Evolutionary conservation across 176 grass and related monocot species (phyloP).

Genomic region (Melocanna baccifera): DNA sequence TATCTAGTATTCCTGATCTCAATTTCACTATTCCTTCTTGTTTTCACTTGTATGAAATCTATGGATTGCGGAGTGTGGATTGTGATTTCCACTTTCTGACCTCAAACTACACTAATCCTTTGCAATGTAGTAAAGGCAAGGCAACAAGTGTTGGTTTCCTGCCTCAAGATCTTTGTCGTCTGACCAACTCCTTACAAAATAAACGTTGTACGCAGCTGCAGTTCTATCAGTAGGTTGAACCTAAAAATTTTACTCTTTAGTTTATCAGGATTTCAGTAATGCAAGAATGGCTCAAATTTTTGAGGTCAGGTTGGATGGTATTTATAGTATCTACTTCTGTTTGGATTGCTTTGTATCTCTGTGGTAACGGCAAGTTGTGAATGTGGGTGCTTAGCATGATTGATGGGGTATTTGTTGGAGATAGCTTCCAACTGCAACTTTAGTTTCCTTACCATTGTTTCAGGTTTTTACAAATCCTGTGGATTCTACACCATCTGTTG

Average conservation of each 20-base stretch:
- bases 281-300: neutral
- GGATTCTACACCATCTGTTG: neutral
- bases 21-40: neutral
- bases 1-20: conserved; percentile 21
- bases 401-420: neutral
- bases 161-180: neutral
- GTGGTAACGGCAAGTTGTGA: neutral
- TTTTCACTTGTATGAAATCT: neutral
- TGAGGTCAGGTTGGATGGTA: neutral
- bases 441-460: neutral
- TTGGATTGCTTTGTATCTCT: conserved; percentile 2
- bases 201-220: neutral
- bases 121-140: neutral
- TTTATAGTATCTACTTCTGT: neutral
- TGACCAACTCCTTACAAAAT: neutral
- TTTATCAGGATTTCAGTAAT: neutral
- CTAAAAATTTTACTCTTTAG: neutral
- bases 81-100: conserved; percentile 2
- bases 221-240: neutral
- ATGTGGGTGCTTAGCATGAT: neutral
- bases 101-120: neutral
- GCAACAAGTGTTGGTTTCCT: neutral
- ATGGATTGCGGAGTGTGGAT: neutral
- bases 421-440: neutral
- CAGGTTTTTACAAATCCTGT: neutral